phyloP scores from a whole-genome alignment of 495 filamentous ascomycete species.

The Xylaria castorea region DNA sequence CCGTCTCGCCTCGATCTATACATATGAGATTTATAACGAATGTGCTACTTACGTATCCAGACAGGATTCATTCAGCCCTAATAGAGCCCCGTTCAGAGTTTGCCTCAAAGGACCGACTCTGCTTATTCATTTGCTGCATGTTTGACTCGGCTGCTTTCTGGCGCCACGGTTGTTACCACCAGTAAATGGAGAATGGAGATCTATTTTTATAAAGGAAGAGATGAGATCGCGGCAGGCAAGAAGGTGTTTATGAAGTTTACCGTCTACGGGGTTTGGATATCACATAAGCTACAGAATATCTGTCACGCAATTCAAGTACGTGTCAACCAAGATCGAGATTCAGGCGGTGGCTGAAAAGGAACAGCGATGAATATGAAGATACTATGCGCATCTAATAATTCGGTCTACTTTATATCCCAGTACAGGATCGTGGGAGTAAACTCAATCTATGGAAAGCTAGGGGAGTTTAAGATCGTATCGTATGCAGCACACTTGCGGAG shows the following conservation, averaged over 20 bases:
- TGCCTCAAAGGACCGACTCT: background rate
- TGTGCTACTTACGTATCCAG: background rate
- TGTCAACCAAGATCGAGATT: background rate
- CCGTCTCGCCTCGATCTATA: slow-evolving; percentile 28
- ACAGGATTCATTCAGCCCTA: slow-evolving; percentile 1
- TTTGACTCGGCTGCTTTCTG: background rate
- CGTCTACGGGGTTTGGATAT: background rate
- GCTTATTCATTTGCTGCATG: background rate
- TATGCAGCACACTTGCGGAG: background rate
- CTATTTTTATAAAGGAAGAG: background rate
- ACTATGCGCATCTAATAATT: background rate
- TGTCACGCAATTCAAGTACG: background rate
- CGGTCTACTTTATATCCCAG: background rate
- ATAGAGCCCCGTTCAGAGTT: background rate
- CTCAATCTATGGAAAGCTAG: background rate
- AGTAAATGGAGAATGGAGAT: background rate
- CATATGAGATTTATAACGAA: background rate
- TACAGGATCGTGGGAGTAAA: background rate
- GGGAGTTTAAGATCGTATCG: background rate
- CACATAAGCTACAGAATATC: background rate
- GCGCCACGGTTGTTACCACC: background rate
- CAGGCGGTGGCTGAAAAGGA: background rate
- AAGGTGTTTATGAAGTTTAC: background rate
- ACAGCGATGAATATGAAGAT: background rate
- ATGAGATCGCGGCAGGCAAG: background rate